phyloP scores from a whole-genome alignment of 1,139 yeast species.

The Arxiozyma telluris region DNA sequence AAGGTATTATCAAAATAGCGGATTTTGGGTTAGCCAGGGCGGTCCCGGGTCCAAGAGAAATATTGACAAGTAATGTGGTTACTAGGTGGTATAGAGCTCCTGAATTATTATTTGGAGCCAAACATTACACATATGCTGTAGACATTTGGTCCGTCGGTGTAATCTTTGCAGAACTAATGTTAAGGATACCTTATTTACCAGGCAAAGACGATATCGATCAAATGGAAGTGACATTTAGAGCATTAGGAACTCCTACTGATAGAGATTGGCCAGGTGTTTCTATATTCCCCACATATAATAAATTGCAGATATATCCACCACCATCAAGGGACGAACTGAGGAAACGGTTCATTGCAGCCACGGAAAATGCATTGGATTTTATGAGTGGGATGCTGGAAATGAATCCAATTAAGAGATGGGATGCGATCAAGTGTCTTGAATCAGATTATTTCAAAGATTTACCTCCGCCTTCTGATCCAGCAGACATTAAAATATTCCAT shows the following conservation, averaged over 20 bases:
- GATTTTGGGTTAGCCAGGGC: constrained; percentile 95
- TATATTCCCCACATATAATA: constrained; percentile 64
- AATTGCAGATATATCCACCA: constrained; percentile 66
- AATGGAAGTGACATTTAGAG: constrained; percentile 81
- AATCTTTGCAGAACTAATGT: constrained; percentile 93
- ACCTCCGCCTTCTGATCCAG: constrained; percentile 73
- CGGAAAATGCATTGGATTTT: constrained; percentile 73
- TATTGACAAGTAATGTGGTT: constrained; percentile 84
- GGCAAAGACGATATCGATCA: constrained; percentile 89
- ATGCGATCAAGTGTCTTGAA: constrained; percentile 54
- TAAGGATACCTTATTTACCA: constrained; percentile 88
- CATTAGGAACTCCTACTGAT: constrained; percentile 93
- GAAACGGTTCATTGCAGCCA: constrained; percentile 83
- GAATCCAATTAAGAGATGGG: constrained; percentile 70
- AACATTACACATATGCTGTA: constrained; percentile 78
- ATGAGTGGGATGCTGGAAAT: constrained; percentile 64
- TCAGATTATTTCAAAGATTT: constrained; percentile 63
- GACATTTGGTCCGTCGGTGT: constrained; percentile 95
- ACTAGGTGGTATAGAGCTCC: constrained; percentile 98
- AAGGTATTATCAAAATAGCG: constrained; percentile 82
- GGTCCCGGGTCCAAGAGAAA: constrained; percentile 69
- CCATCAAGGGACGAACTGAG: constrained; percentile 78
- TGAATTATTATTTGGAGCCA: constrained; percentile 79
- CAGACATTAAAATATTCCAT: constrained; percentile 13
- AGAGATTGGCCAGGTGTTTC: constrained; percentile 88